These are phyloP conservation scores for Penicillium coffeae DNA, from an alignment of 495 filamentous ascomycete genomes.

Conservation along the genomic window DNA sequence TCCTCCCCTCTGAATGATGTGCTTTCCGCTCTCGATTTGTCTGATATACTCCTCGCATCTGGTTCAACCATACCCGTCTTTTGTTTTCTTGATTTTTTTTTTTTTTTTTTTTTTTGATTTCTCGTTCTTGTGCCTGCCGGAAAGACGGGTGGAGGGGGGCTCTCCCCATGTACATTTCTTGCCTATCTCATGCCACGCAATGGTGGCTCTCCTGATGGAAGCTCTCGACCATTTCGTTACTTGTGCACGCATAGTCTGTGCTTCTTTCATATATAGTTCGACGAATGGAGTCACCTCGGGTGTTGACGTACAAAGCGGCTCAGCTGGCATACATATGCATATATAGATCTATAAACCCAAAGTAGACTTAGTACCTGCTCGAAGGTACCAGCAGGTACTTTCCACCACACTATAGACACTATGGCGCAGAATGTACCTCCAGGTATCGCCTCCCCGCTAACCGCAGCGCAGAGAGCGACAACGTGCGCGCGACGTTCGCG, in stretches of 20 bases:
- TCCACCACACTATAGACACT: neutral
- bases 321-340: too few relatives aligned
- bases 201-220: too few relatives aligned
- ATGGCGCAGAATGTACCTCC: neutral
- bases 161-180: constrained; percentile 12
- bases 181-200: too few relatives aligned
- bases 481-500: constrained; percentile 19
- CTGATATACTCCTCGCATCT: constrained; percentile 29
- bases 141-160: too few relatives aligned
- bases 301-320: neutral
- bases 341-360: neutral
- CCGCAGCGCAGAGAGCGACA: constrained; percentile 2
- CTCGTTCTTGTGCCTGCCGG: too few relatives aligned
- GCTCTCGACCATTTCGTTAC: neutral
- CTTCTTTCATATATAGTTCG: constrained; percentile 2
- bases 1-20: constrained; percentile 5
- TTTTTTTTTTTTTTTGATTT: neutral
- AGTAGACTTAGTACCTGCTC: neutral
- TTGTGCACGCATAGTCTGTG: too few relatives aligned
- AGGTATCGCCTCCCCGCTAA: neutral
- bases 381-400: neutral
- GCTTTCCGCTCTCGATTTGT: constrained; percentile 8
- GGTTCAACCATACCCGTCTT: constrained; percentile 15
- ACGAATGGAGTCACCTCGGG: constrained; percentile 5
- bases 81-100: constrained; percentile 4